phyloP scores from a whole-genome alignment of 1,284 basidiomycete genomes.

The Vanrija pseudolonga region DNA sequence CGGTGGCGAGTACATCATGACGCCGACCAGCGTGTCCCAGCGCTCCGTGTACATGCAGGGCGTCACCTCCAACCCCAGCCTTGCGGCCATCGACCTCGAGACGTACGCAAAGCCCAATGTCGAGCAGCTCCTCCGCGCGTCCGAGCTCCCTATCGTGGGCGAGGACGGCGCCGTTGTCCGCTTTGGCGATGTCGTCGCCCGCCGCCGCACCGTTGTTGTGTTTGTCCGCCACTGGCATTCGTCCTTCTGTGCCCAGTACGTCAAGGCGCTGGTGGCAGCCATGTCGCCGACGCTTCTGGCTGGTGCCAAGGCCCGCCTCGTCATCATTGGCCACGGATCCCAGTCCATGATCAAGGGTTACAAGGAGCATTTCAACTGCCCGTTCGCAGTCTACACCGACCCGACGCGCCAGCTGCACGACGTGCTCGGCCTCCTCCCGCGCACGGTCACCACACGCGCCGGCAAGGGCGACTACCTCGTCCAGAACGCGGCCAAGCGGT shows the following conservation, averaged over 20 bases:
- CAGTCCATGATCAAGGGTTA: conserved; percentile 34
- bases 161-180: conserved; percentile 63
- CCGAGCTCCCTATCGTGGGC: conserved; percentile 61
- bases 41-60: too few species aligned
- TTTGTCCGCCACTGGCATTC: conserved; percentile 58
- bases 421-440: conserved; percentile 66
- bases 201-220: conserved; percentile 58
- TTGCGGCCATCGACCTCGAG: too few species aligned
- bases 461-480: conserved; percentile 56
- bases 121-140: conserved; percentile 57
- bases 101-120: conserved; percentile 18
- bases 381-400: conserved; percentile 67
- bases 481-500: conserved; percentile 6
- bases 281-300: conserved; percentile 58
- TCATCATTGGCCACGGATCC: conserved; percentile 69
- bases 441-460: conserved; percentile 50
- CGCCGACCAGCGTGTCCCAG: too few species aligned
- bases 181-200: conserved; percentile 68
- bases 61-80: too few species aligned
- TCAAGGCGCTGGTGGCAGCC: conserved; percentile 61
- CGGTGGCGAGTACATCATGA: too few species aligned
- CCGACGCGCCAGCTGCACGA: conserved; percentile 65
- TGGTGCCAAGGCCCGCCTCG: conserved; percentile 49
- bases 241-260: conserved; percentile 77
- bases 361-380: conserved; percentile 54